Base-by-base conservation (phyloP, 148 eudicot species). In the Camellia lanceoleosa region DNA sequence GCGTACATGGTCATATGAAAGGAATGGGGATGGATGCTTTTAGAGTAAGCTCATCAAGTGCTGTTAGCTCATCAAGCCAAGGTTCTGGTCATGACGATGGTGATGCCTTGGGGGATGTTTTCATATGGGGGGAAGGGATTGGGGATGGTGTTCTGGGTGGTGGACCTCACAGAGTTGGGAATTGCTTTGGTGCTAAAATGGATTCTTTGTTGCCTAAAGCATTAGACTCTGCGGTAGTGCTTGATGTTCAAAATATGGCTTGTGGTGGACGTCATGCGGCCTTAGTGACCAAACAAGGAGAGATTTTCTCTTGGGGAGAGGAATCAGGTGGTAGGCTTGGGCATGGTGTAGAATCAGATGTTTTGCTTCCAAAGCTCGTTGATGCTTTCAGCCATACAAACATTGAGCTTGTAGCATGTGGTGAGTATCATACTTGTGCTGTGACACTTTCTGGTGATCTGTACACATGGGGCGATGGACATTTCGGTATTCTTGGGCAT, bases 21-120 rank as follows among this genome's bases (percentile, higher is more conserved):
- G 94, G 91, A 79, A 84, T 84, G 84, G 87, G 89, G 73, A 81
- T 86, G 79, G 99, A 96, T 86, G 89, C 98, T 68, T 91, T 92
- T 86, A 89, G 98, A 75, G 89, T 96, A 83, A 95, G 99, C 88
- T 88, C 93, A 80, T 95, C 99, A 55, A 95, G 99, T 87, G 99
- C 93, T 74, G 98, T 95, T 81, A 95, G 99, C 87, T 95, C 99
- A 73, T 93, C 99, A 76, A 95, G 97, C 79, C 99, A 95, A 81
- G 97, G 99, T 59, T 95, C 99, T 74, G 99, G 99, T 78, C 97
- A 93, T 84, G 99, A 95, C 79, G 99, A 95, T 74, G 94, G 97
- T 75, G 97, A 93, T 87, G 94, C 98, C 79, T 78, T 93, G 63
- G 99, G 99, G 13, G 99, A 95, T 84, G 97, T 93, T 82, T 95